Evolutionary conservation across 345 rosid species (phyloP).

Genomic region (Lenwebbia sp.): DNA sequence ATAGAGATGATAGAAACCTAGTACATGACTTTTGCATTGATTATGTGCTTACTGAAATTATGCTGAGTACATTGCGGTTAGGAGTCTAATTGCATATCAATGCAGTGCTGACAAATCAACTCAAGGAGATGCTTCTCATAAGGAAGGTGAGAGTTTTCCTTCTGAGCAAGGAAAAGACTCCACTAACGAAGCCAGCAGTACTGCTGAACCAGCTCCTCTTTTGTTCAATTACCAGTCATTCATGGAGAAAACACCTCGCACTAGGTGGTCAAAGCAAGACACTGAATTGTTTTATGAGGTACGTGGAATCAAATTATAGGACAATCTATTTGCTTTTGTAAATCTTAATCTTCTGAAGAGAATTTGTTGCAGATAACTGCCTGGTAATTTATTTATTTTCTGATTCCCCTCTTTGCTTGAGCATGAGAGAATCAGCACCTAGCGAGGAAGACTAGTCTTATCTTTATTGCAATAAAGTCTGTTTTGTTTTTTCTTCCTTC

Average conservation of each 20-base stretch:
- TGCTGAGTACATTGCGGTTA: neutral
- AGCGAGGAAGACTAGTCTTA: neutral
- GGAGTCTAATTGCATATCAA: neutral
- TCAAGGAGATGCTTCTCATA: constrained; percentile 21
- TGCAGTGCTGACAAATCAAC: constrained; percentile 25
- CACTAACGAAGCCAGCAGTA: constrained; percentile 5
- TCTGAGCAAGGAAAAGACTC: constrained; percentile 19
- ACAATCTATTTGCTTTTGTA: neutral
- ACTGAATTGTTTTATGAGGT: constrained; percentile 82
- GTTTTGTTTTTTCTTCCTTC: neutral
- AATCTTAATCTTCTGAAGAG: neutral
- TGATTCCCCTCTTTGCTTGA: neutral
- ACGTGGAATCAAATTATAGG: neutral
- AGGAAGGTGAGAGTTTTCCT: constrained; percentile 21
- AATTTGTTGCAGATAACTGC: neutral
- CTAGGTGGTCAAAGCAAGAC: constrained; percentile 77
- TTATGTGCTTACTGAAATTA: neutral
- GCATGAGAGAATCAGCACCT: neutral
- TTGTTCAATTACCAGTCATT: constrained; percentile 57
- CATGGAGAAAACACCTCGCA: constrained; percentile 49
- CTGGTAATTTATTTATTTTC: neutral
- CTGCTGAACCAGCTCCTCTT: constrained; percentile 3
- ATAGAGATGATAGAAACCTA: neutral
- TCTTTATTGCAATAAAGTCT: neutral
- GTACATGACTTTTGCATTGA: neutral